Base-by-base conservation (phyloP, 768 basidiomycete species). In the Phanerochaete carnosa region DNA sequence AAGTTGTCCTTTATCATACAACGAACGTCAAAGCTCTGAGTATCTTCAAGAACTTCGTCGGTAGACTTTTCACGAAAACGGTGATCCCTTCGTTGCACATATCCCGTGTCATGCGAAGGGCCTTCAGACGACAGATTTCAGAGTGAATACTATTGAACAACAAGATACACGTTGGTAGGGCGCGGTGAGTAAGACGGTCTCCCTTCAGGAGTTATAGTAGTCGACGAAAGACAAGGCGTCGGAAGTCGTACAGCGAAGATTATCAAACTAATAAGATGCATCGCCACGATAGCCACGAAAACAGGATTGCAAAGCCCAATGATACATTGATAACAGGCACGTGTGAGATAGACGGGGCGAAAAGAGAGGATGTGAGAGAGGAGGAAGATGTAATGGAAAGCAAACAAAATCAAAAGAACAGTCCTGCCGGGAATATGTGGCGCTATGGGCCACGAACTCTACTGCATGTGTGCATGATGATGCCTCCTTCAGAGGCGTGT, bases 401-500 rank as follows among this genome's bases (percentile, higher is more conserved):
- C 33, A 60, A 60, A 28, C 25, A 64, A 64, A 58, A 61, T 23
- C 30, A 61, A 55, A 55, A 45, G 54, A 49, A 60, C 37, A 65
- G 62, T 62, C 60, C 62, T 57, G 61, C 55, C 58, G 50, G 47
- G 52, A 45, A 63, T 43, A 56, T 56, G 52, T 47, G 52, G 58
- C 29, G 29, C 16, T 19, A 30, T 28, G 57, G 33, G 49, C 50
- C 61, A 49, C 58, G 23, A 23, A 56, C 55, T 67, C 66, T 67
- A 65, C 63, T 61, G 59, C 57, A 65, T 62, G 63, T 58, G 50
- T 60, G 58, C 30, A 45, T 43, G 53, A 60, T 57, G 60, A 19
- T 62, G 60, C 66, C 66, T 65, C 66, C 66, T 67, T 68, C 65
- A 66, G 68, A 68, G 68, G 62, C 56, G 26, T 43, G 33, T 7